These are phyloP conservation scores for Starmerella ratchasimensis DNA, from an alignment of 805 yeast genomes.

Conservation along the genomic window DNA sequence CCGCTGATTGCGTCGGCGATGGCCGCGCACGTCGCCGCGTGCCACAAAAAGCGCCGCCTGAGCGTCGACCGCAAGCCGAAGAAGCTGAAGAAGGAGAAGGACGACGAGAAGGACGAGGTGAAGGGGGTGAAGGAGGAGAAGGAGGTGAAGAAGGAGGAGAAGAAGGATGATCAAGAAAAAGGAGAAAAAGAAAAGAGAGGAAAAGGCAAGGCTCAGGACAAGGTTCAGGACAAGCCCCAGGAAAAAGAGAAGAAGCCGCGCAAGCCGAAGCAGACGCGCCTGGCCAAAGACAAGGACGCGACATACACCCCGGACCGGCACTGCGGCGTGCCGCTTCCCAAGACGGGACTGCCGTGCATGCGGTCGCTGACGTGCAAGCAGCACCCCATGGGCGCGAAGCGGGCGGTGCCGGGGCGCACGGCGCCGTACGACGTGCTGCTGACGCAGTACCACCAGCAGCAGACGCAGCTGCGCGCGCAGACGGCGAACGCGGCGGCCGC, in stretches of 20 bases:
- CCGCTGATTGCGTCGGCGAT: constrained; percentile 21
- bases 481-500: constrained; percentile 14
- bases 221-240: neutral
- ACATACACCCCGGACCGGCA: constrained; percentile 34
- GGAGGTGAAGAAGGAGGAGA: neutral
- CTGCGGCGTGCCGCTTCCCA: constrained; percentile 89
- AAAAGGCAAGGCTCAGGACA: neutral
- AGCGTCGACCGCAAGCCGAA: neutral
- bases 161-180: neutral
- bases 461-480: constrained; percentile 42
- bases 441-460: constrained; percentile 82
- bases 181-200: neutral
- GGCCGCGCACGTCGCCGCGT: constrained; percentile 17
- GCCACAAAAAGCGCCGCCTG: constrained; percentile 2
- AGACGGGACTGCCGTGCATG: constrained; percentile 94
- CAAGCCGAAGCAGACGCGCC: constrained; percentile 8
- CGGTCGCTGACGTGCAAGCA: constrained; percentile 93
- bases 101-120: neutral
- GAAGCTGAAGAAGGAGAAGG: neutral
- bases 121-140: neutral
- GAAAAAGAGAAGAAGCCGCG: constrained; percentile 3
- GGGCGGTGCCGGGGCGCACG: constrained; percentile 87
- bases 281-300: constrained; percentile 26
- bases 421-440: constrained; percentile 81
- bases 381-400: constrained; percentile 95